Percentiles rank a stretch among this genome's conserved stretches.
These are phyloP conservation scores for Collariella sp. DNA, from an alignment of 495 filamentous ascomycete species.

Conservation along the genomic window DNA sequence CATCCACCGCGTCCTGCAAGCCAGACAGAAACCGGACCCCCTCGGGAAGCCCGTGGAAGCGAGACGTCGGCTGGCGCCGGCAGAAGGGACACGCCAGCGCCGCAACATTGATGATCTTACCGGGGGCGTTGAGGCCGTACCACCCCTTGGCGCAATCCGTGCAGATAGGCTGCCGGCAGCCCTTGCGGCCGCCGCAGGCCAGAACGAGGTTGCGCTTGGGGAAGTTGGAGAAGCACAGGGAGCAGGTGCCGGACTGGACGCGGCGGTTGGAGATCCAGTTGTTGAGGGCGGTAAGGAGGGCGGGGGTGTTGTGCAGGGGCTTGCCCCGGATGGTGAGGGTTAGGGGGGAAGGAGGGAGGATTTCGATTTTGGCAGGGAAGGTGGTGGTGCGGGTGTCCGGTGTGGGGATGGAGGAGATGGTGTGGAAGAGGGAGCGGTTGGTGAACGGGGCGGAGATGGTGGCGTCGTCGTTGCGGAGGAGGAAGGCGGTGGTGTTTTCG, in stretches of 20 bases:
- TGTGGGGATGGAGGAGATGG: slow-evolving; percentile 20
- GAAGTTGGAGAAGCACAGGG: slow-evolving; percentile 33
- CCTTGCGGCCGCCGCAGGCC: slow-evolving; percentile 20
- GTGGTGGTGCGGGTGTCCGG: slow-evolving; percentile 9
- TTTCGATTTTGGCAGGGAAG: slow-evolving; percentile 27
- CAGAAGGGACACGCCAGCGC: slow-evolving; percentile 40
- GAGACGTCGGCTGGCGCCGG: slow-evolving; percentile 27
- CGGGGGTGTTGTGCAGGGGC: slow-evolving; percentile 29
- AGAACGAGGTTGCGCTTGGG: slow-evolving; percentile 17
- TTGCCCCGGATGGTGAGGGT: slow-evolving; percentile 32
- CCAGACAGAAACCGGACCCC: slow-evolving; percentile 13
- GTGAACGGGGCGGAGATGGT: slow-evolving; percentile 28
- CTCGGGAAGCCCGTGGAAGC: slow-evolving; percentile 12
- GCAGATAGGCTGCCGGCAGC: slow-evolving; percentile 20
- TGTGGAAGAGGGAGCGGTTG: slow-evolving; percentile 32
- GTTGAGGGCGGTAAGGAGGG: slow-evolving; percentile 26
- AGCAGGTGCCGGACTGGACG: slow-evolving; percentile 27
- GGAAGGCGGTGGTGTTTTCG: slow-evolving; percentile 34
- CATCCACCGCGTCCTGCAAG: slow-evolving; percentile 22
- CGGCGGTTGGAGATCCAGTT: slow-evolving; percentile 28
- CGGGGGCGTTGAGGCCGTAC: slow-evolving; percentile 26
- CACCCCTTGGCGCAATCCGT: slow-evolving; percentile 14
- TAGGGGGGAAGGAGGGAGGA: slow-evolving; percentile 25
- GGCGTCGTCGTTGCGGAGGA: slow-evolving; percentile 28
- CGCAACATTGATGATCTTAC: slow-evolving; percentile 32